Conservation (phyloP, 1,284 basidiomycete species). For the Moesziomyces aphidis region DNA sequence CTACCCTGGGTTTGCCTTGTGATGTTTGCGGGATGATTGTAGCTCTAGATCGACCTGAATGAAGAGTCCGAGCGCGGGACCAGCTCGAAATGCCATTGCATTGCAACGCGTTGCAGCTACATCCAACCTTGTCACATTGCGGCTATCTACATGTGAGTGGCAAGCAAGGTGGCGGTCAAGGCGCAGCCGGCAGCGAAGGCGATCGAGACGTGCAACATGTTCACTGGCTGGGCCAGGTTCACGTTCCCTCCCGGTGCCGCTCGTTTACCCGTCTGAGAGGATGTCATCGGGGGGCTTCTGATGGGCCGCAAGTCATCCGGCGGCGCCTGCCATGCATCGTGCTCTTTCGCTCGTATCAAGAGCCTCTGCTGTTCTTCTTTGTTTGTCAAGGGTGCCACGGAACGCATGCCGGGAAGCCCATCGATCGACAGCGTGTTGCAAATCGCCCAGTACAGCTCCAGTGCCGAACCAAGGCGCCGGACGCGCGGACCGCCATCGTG, state of each 20-base stretch:
- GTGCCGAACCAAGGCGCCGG: neutral
- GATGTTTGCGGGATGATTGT: too few species aligned
- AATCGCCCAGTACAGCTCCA: constrained; percentile 8
- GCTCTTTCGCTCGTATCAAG: neutral
- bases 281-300: neutral
- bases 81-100: too few species aligned
- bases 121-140: too few species aligned
- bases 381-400: constrained; percentile 1
- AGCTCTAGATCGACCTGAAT: too few species aligned
- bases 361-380: constrained; percentile 1
- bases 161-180: constrained; percentile 1
- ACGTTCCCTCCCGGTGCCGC: neutral
- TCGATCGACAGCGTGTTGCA: constrained; percentile 9
- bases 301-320: constrained; percentile 3
- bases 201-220: constrained; percentile 1
- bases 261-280: neutral
- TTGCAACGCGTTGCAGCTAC: too few species aligned
- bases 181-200: constrained; percentile 2
- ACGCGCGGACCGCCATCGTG: neutral
- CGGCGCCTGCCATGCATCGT: constrained; percentile 1
- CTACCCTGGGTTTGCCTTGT: too few species aligned
- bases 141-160: neutral
- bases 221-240: neutral
- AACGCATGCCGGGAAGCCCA: constrained; percentile 12
- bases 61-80: too few species aligned